Conservation (phyloP, 1,139 yeast genomes). For the Zhuliangozyma parablackwelliae region DNA sequence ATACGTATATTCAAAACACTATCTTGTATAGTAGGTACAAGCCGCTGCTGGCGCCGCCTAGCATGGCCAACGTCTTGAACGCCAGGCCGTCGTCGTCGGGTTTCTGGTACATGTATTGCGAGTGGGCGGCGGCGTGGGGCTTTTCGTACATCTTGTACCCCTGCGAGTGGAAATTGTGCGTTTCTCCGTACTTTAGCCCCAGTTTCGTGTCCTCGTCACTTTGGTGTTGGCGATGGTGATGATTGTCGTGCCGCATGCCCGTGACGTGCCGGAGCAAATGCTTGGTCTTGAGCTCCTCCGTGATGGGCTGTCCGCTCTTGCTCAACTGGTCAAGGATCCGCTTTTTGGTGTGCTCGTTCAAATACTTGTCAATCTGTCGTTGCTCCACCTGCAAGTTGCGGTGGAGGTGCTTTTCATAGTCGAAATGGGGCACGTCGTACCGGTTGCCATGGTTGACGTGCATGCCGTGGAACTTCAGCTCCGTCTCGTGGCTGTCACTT, state of each 20-base stretch:
- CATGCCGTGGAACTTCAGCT: constrained; percentile 32
- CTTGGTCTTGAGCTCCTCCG: constrained; percentile 42
- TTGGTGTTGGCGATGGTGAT: no score
- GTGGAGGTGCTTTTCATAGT: constrained; percentile 58
- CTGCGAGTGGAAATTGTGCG: no score
- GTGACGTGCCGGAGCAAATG: constrained; percentile 38
- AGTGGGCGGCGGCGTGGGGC: no score
- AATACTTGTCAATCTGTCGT: constrained; percentile 39
- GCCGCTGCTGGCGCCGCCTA: constrained; percentile 34
- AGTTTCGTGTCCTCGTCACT: no score
- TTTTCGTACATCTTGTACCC: no score
- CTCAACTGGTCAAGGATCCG: constrained; percentile 33
- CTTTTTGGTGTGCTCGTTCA: constrained; percentile 28
- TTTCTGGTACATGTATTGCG: constrained; percentile 25
- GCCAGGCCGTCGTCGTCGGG: constrained; percentile 21
- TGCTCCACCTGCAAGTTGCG: constrained; percentile 64
- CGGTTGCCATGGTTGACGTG: constrained; percentile 44
- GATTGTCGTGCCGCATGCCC: constrained; percentile 1
- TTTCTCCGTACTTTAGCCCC: no score
- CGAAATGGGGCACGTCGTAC: constrained; percentile 72
- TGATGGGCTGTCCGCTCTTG: constrained; percentile 29
- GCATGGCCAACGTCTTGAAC: constrained; percentile 18
- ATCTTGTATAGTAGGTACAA: constrained; percentile 22
- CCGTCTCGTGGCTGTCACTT: constrained; percentile 13
- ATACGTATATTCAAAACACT: constrained; percentile 2